Evolutionary conservation across 163 green algal genomes (phyloP), one percentile per base, ranked within the genome.

Genomic region (Volvox carteri): DNA sequence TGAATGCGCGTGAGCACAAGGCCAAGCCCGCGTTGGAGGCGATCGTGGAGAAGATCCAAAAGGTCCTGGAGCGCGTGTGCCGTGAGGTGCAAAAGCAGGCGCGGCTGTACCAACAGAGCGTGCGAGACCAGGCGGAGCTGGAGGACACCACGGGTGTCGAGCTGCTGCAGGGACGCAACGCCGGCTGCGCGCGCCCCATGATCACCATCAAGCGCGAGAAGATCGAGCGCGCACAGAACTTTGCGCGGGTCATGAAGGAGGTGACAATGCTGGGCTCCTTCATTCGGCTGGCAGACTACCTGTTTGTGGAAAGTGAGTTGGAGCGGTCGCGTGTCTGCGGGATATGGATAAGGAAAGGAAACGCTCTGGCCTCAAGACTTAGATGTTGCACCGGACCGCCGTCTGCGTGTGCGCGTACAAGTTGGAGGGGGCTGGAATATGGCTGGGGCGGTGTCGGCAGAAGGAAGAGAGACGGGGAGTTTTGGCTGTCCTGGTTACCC

Each of bases 251-350:
- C 11, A 96, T 96, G 93, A 85, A 95, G 62, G 96, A 98, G 87
- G 93, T 96, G 30, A 92, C 93, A 2, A 94, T 97, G 92, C 93
- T 98, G 72, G 94, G 95, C 30, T 84, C 92, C 48, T 97, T 98
- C 90, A 94, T 98, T 33, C 94, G 96, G 18, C 92, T 98, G 50
- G 93, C 93, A 14, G 96, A 98, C 91, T 96, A 96, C 92, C 94
- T 98, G 89, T 93, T 98, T 54, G 93, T 96, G 28, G 95, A 97
- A 74, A 93, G 91, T 88, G 58, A 75, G 44, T 80, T 11, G 28
- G 54, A 4, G 54, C n/a, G n/a, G n/a, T n/a, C n/a, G n/a, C n/a
- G n/a, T n/a, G n/a, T n/a, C n/a, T n/a, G n/a, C n/a, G n/a, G n/a
- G n/a, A n/a, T n/a, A n/a, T n/a, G n/a, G n/a, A n/a, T n/a, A n/a